A percentile compares a stretch with the other conserved stretches of the same genome.
These are phyloP conservation scores for Pelargonium australe DNA, from an alignment of 441 rosid genomes.

Conservation along the genomic window DNA sequence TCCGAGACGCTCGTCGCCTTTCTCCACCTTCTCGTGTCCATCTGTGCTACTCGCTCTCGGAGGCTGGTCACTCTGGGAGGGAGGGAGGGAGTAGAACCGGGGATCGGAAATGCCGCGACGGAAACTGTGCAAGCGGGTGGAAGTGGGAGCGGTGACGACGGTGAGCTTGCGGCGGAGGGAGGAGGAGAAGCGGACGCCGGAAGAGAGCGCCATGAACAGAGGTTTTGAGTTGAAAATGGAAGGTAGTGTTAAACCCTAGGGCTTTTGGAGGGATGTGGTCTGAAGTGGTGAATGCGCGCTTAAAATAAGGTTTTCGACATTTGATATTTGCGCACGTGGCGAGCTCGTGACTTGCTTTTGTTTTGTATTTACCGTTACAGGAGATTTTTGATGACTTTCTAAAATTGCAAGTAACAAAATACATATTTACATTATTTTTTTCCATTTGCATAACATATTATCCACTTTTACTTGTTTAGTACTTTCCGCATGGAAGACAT, in stretches of 20 bases:
- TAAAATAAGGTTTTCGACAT: no score
- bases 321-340: no score
- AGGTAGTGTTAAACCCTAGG: neutral
- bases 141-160: constrained; percentile 21
- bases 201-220: constrained; percentile 51
- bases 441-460: no score
- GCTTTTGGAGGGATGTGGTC: neutral
- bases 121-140: constrained; percentile 22
- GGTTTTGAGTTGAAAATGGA: neutral
- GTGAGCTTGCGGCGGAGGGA: constrained; percentile 33
- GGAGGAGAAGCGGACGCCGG: constrained; percentile 57
- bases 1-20: constrained; percentile 10
- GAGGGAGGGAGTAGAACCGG: constrained; percentile 33
- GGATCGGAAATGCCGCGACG: constrained; percentile 25
- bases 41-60: constrained; percentile 19
- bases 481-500: no score
- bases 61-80: constrained; percentile 13
- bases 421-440: no score
- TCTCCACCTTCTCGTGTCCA: constrained; percentile 15
- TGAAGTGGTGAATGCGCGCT: no score
- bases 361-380: no score
- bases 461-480: no score
- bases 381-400: no score
- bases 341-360: no score
- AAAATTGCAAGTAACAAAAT: no score